Base-by-base conservation (phyloP, 2,329 filamentous ascomycete species). In the Hirsutella thompsonii region DNA sequence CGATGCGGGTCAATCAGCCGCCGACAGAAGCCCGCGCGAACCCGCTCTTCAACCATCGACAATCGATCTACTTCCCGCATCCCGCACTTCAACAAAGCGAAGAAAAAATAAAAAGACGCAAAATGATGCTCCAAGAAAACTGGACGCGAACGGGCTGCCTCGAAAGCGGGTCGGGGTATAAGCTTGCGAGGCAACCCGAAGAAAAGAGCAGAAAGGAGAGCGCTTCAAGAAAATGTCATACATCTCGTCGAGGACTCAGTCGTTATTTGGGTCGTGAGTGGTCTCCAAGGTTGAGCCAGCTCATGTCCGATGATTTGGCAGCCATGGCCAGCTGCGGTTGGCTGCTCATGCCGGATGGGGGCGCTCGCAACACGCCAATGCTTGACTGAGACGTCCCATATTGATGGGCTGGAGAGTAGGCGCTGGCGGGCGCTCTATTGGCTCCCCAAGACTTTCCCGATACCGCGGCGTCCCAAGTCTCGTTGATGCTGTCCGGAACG, bases 221-320 rank as follows among this genome's bases (percentile, higher is more conserved):
- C 34, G 34, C 34, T 16, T 20, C 20, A 9, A 19, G 34, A 11
- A 3, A 20, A 2, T 36, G 11, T 36, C 34, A 20, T 36, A 10
- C 14, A 37, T 23, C n/a, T 23, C 9, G 9, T 23, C 38, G 26
- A 26, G 14, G n/a, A 5, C 18, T n/a, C 23, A 16, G 3, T 14
- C 20, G 3, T 28, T 41, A 39, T 46, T 47, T 45, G 57, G 39
- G 49, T 44, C 44, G 55, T 34, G 52, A 47, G 30, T 57, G 54
- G 30, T 72, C 72, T 37, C 77, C 79, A 16, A 88, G 67, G 53
- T 88, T 87, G 47, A 89, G 62, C 83, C 83, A 89, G 60, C 81
- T 85, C 80, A 88, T 84, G 57, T 88, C 83, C 39, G 70, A 71
- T 11, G 71, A 69, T 6, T 64, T 65, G 20, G 67, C 57, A 37